Base-by-base conservation (phyloP, 495 filamentous ascomycete species). In the Penicillium crystallinum region DNA sequence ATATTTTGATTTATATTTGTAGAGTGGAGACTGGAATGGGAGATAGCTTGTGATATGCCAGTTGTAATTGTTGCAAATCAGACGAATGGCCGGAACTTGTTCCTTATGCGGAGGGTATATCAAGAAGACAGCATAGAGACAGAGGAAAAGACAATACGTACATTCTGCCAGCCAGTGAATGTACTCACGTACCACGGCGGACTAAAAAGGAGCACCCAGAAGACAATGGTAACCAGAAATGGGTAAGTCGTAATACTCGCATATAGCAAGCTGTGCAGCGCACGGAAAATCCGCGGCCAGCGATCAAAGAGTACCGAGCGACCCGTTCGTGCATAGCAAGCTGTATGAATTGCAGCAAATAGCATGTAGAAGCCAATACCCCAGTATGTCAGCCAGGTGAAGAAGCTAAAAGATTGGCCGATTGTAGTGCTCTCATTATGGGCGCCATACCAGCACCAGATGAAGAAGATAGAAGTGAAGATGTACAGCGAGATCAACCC, bases 321-420 rank as follows among this genome's bases (percentile, higher is more conserved):
- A 3, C 81, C 81, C 11, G 66, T 72, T 21, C 72, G 68, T 18
- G 79, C 79, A 69, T 90, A 91, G 41, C 70, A 72, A 43, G 82
- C 71, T 0, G 85, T 88, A 71, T 95, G 89, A 18, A 81, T 40
- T 4, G 81, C 71, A 0, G 81, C 69, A 49, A 83, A 68, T 15
- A 81, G 71, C 65, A 84, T 85, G 74, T 93, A 95, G 72, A 91
- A 92, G 17, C 76, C 84, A 18, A 91, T 58, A 0, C 87, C 86
- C 87, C 88, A 92, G 74, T 87, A 91, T 4, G 84, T 86, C 43
- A 88, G 66, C 62, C 79, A 77, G 36, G 89, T 95, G 74, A 95
- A 95, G 78, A 79, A 95, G 56, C 81, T 85, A 76, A 92, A 93
- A 42, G 71, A 71, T 36, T 72, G 64, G 23, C 70, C 69, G 36